These are phyloP conservation scores for Yamadazyma trypodendri DNA, from an alignment of 1,139 yeast species.

Conservation along the genomic window DNA sequence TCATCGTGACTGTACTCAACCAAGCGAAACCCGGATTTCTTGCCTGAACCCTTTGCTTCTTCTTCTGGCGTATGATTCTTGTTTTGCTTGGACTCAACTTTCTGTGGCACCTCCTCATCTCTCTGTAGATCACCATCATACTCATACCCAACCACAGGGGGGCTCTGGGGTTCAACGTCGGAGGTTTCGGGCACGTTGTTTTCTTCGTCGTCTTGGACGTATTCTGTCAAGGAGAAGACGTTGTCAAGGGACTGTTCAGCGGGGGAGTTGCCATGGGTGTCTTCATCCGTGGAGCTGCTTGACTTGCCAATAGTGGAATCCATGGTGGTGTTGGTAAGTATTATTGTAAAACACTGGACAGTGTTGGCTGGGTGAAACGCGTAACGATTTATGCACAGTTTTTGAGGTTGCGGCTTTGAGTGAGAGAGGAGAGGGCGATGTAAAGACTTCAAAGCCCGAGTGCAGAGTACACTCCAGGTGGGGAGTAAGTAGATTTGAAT, in stretches of 20 bases:
- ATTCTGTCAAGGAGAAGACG: constrained; percentile 54
- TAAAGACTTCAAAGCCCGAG: too few relatives aligned
- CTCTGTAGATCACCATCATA: too few relatives aligned
- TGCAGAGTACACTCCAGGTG: too few relatives aligned
- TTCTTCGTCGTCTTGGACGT: constrained; percentile 23
- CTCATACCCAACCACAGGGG: too few relatives aligned
- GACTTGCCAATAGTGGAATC: not conserved
- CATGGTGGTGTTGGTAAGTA: not conserved
- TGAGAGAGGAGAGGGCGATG: too few relatives aligned
- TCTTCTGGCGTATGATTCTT: not conserved
- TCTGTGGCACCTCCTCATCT: constrained; percentile 1
- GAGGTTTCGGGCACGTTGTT: not conserved
- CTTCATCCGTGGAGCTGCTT: constrained; percentile 1
- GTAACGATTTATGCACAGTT: too few relatives aligned
- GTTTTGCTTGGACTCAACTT: not conserved
- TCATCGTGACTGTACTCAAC: constrained; percentile 36
- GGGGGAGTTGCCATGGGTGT: not conserved
- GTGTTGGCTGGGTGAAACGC: too few relatives aligned
- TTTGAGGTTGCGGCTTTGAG: too few relatives aligned
- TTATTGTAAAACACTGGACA: too few relatives aligned
- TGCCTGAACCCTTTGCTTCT: not conserved
- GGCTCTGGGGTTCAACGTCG: too few relatives aligned
- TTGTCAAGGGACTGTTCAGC: constrained; percentile 7
- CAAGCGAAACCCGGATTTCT: constrained; percentile 13
- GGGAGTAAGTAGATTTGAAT: too few relatives aligned